Evolutionary conservation across 2,329 filamentous ascomycete species (phyloP).

Genomic region (Pleoardoris graminearum): DNA sequence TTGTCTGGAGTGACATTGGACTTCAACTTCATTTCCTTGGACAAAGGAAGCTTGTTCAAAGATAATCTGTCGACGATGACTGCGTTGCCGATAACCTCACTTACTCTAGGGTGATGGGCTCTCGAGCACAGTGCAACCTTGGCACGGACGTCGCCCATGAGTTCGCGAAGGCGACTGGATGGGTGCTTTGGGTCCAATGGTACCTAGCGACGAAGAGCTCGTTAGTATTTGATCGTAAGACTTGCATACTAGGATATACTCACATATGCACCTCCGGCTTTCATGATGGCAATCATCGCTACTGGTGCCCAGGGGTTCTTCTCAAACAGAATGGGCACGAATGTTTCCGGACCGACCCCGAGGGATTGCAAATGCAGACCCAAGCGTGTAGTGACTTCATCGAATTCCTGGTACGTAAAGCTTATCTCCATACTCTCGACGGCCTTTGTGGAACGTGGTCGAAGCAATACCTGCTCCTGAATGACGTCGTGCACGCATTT

Average conservation of each 20-base stretch:
- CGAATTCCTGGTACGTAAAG: slow-evolving; percentile 40
- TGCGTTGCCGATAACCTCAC: slow-evolving; percentile 27
- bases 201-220: slow-evolving; percentile 6
- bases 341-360: slow-evolving; percentile 33
- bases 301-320: slow-evolving; percentile 40
- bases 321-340: slow-evolving; percentile 44
- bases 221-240: not conserved
- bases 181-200: slow-evolving; percentile 46
- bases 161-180: slow-evolving; percentile 39
- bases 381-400: slow-evolving; percentile 33
- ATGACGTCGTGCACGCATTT: slow-evolving; percentile 37
- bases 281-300: slow-evolving; percentile 44
- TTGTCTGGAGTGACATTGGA: slow-evolving; percentile 46
- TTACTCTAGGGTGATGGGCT: slow-evolving; percentile 22
- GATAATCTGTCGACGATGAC: slow-evolving; percentile 45
- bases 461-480: slow-evolving; percentile 33
- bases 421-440: slow-evolving; percentile 36
- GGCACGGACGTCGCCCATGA: slow-evolving; percentile 37
- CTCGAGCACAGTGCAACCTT: slow-evolving; percentile 35
- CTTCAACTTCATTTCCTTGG: slow-evolving; percentile 44
- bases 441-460: slow-evolving; percentile 34
- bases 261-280: slow-evolving; percentile 42
- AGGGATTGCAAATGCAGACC: slow-evolving; percentile 30
- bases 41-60: slow-evolving; percentile 41
- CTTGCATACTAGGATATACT: not conserved